phyloP scores from a whole-genome alignment of 805 yeast species.

The Saccharomycopsis sp. region DNA sequence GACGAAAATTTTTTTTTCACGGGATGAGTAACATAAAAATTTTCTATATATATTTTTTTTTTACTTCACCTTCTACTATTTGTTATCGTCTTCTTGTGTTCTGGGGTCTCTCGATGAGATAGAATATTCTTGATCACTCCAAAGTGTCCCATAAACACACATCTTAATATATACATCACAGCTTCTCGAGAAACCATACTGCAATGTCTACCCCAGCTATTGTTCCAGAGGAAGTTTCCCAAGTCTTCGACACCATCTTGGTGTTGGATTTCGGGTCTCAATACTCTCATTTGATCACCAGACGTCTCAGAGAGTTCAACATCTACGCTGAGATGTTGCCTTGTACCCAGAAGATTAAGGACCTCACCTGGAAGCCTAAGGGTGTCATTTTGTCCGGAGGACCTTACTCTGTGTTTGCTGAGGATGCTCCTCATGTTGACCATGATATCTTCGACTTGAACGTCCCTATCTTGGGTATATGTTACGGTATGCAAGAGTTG shows the following conservation, averaged over 20 bases:
- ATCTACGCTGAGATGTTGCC: conserved; percentile 99
- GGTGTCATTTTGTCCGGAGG: conserved; percentile 96
- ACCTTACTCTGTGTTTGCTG: conserved; percentile 95
- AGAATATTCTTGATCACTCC: neutral
- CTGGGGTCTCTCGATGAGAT: neutral
- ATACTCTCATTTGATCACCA: conserved; percentile 92
- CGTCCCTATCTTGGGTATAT: conserved; percentile 95
- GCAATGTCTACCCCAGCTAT: neutral
- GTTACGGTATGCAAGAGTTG: conserved; percentile 98
- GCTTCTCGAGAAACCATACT: neutral
- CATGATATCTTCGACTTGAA: conserved; percentile 82
- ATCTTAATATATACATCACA: too few species aligned
- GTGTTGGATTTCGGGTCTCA: conserved; percentile 98
- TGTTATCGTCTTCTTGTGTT: neutral
- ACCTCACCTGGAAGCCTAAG: conserved; percentile 88
- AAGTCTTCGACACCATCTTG: conserved; percentile 91
- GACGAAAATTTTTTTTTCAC: neutral
- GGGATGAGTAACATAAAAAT: neutral
- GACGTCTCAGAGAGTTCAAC: conserved; percentile 96
- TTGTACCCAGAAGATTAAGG: conserved; percentile 94
- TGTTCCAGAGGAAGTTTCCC: conserved; percentile 52
- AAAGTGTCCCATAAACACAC: neutral
- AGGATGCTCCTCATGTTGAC: conserved; percentile 96
- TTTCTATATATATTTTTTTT: neutral
- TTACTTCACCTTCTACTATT: too few species aligned